Conservation (phyloP, 371 early-diverging fungal species). For the Syncephalastrum racemosum region DNA sequence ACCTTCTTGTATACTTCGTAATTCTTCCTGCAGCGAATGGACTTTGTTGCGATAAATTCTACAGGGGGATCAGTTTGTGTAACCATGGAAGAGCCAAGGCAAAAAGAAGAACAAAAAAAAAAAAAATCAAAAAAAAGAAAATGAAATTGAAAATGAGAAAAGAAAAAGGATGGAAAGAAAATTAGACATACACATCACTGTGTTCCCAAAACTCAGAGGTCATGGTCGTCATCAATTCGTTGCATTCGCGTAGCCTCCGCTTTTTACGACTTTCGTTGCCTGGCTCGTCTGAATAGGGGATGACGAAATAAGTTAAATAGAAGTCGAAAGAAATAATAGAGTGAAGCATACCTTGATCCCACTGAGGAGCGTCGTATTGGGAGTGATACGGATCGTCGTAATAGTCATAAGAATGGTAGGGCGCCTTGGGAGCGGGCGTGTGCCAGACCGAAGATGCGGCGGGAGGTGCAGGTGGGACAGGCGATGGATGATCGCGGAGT, state of each 20-base stretch:
- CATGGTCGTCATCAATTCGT: slow-evolving; percentile 48
- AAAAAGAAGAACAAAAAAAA: too few species aligned
- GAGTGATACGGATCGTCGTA: slow-evolving; percentile 13
- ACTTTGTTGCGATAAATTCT: slow-evolving; percentile 32
- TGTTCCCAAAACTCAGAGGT: slow-evolving; percentile 51
- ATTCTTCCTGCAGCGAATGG: slow-evolving; percentile 30
- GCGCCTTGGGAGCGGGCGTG: slow-evolving; percentile 8
- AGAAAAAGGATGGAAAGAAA: slow-evolving; percentile 4
- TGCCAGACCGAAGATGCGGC: slow-evolving; percentile 12
- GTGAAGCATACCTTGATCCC: slow-evolving; percentile 21
- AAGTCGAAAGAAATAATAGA: slow-evolving; percentile 1
- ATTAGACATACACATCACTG: slow-evolving; percentile 39
- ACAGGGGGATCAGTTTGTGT: slow-evolving; percentile 11
- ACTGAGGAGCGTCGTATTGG: slow-evolving; percentile 13
- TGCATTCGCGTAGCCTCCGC: slow-evolving; percentile 32
- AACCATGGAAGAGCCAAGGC: neutral
- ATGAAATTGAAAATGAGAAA: slow-evolving; percentile 11
- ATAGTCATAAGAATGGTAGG: slow-evolving; percentile 11
- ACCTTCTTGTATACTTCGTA: slow-evolving; percentile 35
- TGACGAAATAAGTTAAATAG: neutral
- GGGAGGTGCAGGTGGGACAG: slow-evolving; percentile 4
- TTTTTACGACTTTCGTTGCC: slow-evolving; percentile 16
- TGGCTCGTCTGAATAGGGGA: slow-evolving; percentile 6
- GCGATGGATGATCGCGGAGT: slow-evolving; percentile 6
- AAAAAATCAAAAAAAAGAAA: neutral